A percentile compares a stretch with the other conserved stretches of the same genome.
These are phyloP conservation scores for Grammothele lineata DNA, from an alignment of 768 basidiomycete species.

Conservation along the genomic window DNA sequence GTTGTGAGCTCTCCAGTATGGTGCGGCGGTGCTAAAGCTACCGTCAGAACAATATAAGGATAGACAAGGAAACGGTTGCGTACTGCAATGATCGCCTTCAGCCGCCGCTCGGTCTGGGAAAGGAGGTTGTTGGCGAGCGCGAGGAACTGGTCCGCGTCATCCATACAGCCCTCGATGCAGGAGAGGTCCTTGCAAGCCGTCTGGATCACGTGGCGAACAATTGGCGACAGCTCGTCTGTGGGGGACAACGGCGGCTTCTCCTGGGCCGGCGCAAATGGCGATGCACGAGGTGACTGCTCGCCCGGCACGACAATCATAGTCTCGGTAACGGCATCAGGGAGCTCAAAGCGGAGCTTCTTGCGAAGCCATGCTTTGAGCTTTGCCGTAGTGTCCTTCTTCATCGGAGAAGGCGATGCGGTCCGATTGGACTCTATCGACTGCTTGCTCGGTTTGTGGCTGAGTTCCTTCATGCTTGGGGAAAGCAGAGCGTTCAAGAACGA, in stretches of 20 bases:
- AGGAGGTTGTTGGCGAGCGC: slow-evolving; percentile 52
- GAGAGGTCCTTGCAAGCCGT: slow-evolving; percentile 54
- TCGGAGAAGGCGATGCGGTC: slow-evolving; percentile 8
- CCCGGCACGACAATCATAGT: background rate
- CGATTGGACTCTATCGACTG: slow-evolving; percentile 8
- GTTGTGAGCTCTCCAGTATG: slow-evolving; percentile 7
- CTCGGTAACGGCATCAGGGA: slow-evolving; percentile 5
- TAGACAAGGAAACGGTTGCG: slow-evolving; percentile 6
- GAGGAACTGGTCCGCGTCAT: slow-evolving; percentile 52
- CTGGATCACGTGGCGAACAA: slow-evolving; percentile 35
- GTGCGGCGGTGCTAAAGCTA: slow-evolving; percentile 6
- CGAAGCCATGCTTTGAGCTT: slow-evolving; percentile 62
- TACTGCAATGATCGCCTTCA: slow-evolving; percentile 54
- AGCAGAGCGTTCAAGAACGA: slow-evolving; percentile 13
- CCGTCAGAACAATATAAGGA: background rate
- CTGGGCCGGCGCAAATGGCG: background rate
- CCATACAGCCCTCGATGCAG: slow-evolving; percentile 49
- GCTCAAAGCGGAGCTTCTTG: slow-evolving; percentile 42
- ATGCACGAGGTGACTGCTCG: background rate
- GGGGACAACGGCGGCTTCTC: background rate
- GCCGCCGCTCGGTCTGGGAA: slow-evolving; percentile 51
- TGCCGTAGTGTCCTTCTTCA: slow-evolving; percentile 28
- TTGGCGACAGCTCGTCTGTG: background rate
- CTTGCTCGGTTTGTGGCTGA: slow-evolving; percentile 15
- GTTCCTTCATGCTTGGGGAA: slow-evolving; percentile 9